Base-by-base conservation (phyloP, 192 early-diverging fungal species). In the Phlyctochytrium planicorne region DNA sequence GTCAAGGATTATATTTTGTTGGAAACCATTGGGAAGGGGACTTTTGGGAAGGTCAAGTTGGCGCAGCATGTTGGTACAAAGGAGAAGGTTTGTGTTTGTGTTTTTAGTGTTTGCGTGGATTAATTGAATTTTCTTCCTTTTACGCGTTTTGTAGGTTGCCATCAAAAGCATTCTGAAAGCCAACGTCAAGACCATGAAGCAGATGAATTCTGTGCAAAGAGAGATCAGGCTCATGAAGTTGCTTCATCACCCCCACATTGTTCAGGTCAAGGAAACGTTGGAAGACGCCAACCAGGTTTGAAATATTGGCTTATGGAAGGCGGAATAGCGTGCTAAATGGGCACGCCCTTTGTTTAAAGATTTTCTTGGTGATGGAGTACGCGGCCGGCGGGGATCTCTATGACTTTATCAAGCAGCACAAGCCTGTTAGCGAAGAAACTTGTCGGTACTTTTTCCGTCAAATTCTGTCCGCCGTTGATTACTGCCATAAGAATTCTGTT, bases 181-280 rank as follows among this genome's bases (percentile, higher is more conserved):
- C 47, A 87, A 87, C 40, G 72, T 87, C 34, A 85, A 87, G 66
- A 82, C 80, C 59, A 75, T 78, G 14, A 87, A 86, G 16, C 76
- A 86, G 47, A 86, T 85, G 63, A 87, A 87, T 52, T 77, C 84
- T 16, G 87, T 87, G 60, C 74, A 78, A 30, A 63, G 85, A 29
- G 85, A 87, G 72, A 82, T 87, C 25, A 76, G 85, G 24, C 80
- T 87, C 65, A 87, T 87, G 85, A 86, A 84, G 56, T 59, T 87
- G 2, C 70, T 87, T 3, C 77, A 80, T 57, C 84, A 87, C 66
- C 78, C 78, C 24, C 72, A 85, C 67, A 85, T 87, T 66, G 84
- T 87, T 30, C 84, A 87, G 60, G 85, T 87, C 14, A 87, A 85
- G 56, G 85, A 87, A 64, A 87, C 85, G 2, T 79, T 85, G 34